Conservation (phyloP, 192 early-diverging fungal species). For the Chytriomyces confervae region DNA sequence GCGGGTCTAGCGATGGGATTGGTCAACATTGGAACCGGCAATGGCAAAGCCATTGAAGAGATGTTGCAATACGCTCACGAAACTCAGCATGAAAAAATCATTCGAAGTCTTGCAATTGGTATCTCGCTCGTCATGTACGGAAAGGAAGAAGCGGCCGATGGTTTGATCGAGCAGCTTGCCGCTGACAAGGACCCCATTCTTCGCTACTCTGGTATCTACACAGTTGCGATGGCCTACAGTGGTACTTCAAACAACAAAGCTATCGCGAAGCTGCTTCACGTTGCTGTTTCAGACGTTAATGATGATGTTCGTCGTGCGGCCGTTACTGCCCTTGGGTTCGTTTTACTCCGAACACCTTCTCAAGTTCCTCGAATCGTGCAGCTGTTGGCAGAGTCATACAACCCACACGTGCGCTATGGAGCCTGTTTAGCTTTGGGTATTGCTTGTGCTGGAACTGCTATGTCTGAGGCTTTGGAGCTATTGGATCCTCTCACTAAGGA, state of each 20-base stretch:
- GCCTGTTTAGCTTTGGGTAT: conserved; percentile 96
- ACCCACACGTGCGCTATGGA: conserved; percentile 98
- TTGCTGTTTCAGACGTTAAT: conserved; percentile 97
- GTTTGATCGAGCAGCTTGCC: conserved; percentile 81
- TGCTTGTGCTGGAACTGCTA: conserved; percentile 94
- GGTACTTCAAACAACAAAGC: conserved; percentile 98
- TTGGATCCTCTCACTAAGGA: conserved; percentile 98
- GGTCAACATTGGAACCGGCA: conserved; percentile 94
- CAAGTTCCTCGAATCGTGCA: conserved; percentile 99
- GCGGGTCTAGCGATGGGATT: conserved; percentile 96
- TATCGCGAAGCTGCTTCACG: conserved; percentile 89
- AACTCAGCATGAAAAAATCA: conserved; percentile 99
- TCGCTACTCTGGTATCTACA: conserved; percentile 96
- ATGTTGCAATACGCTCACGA: conserved; percentile 98
- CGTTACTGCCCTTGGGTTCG: conserved; percentile 94
- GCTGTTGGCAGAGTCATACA: conserved; percentile 95
- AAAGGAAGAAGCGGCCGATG: conserved; percentile 92
- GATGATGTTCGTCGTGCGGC: conserved; percentile 99
- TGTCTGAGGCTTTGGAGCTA: conserved; percentile 86
- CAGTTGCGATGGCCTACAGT: conserved; percentile 96
- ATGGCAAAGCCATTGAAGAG: conserved; percentile 80
- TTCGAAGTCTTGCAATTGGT: conserved; percentile 92
- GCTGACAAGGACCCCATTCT: conserved; percentile 95
- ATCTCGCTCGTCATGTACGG: conserved; percentile 98
- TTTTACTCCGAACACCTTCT: conserved; percentile 88